These are phyloP conservation scores for Ceratobasidium sp. DNA, from an alignment of 1,284 basidiomycete genomes.

Conservation along the genomic window DNA sequence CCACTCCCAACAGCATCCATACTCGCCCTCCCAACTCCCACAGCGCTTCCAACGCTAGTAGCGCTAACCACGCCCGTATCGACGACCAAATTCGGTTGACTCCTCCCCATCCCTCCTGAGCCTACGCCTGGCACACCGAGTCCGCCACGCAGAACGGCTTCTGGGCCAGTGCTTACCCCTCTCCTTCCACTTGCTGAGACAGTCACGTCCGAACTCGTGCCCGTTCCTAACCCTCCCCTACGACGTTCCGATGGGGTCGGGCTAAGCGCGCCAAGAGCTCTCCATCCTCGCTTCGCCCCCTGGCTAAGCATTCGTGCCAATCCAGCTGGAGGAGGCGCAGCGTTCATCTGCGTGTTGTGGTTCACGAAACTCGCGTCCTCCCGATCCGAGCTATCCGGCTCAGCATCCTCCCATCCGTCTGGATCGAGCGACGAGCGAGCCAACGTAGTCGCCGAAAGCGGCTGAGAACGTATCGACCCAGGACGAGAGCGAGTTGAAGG, in stretches of 20 bases:
- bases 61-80: not conserved
- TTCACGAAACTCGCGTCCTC: conserved; percentile 13
- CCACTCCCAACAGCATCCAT: conserved; percentile 1
- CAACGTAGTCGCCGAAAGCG: no score
- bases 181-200: no score
- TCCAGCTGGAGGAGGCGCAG: not conserved
- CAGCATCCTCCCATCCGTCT: not conserved
- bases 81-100: conserved; percentile 36
- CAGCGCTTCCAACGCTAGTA: no score
- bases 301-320: conserved; percentile 18
- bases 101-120: not conserved
- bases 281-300: conserved; percentile 27
- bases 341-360: conserved; percentile 11
- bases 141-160: not conserved
- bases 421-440: not conserved
- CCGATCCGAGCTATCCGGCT: not conserved
- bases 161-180: conserved; percentile 8
- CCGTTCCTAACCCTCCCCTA: not conserved
- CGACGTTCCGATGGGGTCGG: not conserved
- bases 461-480: no score
- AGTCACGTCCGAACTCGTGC: not conserved
- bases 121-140: not conserved
- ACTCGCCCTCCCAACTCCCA: conserved; percentile 13
- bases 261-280: conserved; percentile 19
- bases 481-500: conserved; percentile 18